Evolutionary conservation across 2,329 filamentous ascomycete species (phyloP).

Genomic region (Sporothrix schenckii): DNA sequence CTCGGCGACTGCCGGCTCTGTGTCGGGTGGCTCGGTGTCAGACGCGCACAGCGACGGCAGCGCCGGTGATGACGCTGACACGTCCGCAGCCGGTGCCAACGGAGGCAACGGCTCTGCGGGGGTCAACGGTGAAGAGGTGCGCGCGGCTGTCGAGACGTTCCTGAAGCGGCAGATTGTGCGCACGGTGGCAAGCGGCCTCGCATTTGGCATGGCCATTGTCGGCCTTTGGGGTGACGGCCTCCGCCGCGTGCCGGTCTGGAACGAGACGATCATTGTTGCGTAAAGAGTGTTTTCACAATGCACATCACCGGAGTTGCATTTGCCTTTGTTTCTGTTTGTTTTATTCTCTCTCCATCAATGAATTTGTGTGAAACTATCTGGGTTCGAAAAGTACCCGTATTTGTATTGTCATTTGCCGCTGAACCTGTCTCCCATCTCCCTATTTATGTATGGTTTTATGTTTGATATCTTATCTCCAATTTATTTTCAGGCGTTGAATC

Average conservation of each 20-base stretch:
- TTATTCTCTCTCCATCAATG: background rate
- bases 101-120: constrained; percentile 48
- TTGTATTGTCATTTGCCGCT: background rate
- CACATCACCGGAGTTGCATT: background rate
- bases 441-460: background rate
- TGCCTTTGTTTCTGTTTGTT: background rate
- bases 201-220: constrained; percentile 63
- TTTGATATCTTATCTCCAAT: background rate
- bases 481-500: constrained; percentile 20
- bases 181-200: constrained; percentile 57
- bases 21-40: constrained; percentile 32
- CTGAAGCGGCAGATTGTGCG: constrained; percentile 58
- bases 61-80: constrained; percentile 38
- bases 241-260: constrained; percentile 34
- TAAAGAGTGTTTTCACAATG: background rate
- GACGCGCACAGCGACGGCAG: constrained; percentile 51
- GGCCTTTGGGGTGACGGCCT: constrained; percentile 69
- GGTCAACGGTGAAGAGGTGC: constrained; percentile 66
- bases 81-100: constrained; percentile 50
- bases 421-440: constrained; percentile 8
- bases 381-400: background rate
- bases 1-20: constrained; percentile 41
- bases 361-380: background rate
- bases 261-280: constrained; percentile 35
- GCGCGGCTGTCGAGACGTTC: constrained; percentile 59